These are phyloP conservation scores for Penicillium egyptiacum DNA, from an alignment of 495 filamentous ascomycete species.

Conservation along the genomic window DNA sequence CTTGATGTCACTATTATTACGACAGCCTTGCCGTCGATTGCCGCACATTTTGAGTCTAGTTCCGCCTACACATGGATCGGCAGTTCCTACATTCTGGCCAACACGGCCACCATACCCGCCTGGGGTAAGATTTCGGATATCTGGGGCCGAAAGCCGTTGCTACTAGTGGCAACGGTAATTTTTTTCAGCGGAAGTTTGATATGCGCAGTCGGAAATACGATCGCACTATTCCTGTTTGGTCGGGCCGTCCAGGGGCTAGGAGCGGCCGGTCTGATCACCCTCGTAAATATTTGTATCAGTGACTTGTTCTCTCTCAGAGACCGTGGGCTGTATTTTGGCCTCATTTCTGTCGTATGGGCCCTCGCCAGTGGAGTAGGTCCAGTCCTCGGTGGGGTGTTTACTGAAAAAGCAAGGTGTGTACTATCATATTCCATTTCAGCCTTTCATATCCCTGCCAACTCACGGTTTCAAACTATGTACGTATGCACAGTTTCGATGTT, in stretches of 20 bases:
- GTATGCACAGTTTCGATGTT: neutral
- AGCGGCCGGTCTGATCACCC: slow-evolving; percentile 29
- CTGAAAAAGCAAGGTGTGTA: slow-evolving; percentile 1
- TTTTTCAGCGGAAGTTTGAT: slow-evolving; percentile 32
- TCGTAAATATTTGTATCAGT: slow-evolving; percentile 29
- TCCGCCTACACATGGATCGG: slow-evolving; percentile 65
- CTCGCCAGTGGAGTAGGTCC: slow-evolving; percentile 31
- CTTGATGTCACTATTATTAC: slow-evolving; percentile 63
- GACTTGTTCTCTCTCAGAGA: slow-evolving; percentile 44
- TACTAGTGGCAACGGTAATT: slow-evolving; percentile 36
- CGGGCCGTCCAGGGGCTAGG: slow-evolving; percentile 40
- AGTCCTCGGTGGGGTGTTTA: slow-evolving; percentile 29
- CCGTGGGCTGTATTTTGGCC: slow-evolving; percentile 32
- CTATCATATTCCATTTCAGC: neutral
- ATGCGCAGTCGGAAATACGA: slow-evolving; percentile 14
- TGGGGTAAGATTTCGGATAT: slow-evolving; percentile 58
- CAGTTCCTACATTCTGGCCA: slow-evolving; percentile 56
- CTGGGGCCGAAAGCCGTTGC: slow-evolving; percentile 55
- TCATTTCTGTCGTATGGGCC: slow-evolving; percentile 35
- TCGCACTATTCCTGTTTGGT: slow-evolving; percentile 29
- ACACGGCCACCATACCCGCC: slow-evolving; percentile 45
- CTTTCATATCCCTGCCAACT: neutral
- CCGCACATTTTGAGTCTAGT: slow-evolving; percentile 51
- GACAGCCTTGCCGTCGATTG: slow-evolving; percentile 56
- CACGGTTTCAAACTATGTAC: neutral